Percentiles rank a stretch among this genome's conserved stretches.
Conservation (phyloP, 2,329 filamentous ascomycete species). For the Macroventuria anomochaeta region DNA sequence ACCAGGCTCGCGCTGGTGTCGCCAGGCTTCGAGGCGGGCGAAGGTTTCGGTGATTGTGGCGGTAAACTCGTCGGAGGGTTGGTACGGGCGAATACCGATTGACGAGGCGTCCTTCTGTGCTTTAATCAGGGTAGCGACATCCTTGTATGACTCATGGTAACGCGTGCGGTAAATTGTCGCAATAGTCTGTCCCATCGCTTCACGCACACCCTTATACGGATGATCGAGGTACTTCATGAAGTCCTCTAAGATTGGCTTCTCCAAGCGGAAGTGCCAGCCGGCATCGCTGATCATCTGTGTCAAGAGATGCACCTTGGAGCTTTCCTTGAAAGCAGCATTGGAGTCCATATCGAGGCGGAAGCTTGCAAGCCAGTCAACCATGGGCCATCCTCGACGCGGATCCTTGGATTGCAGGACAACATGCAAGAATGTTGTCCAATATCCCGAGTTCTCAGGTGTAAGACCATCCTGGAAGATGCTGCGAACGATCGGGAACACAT, state of each 20-base stretch:
- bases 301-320: conserved; percentile 89
- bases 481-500: conserved; percentile 86
- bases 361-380: conserved; percentile 79
- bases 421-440: conserved; percentile 95
- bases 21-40: conserved; percentile 81
- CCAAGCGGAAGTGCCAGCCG: conserved; percentile 95
- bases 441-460: conserved; percentile 90
- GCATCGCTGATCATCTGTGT: conserved; percentile 86
- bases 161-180: conserved; percentile 87
- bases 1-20: conserved; percentile 79
- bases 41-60: conserved; percentile 78
- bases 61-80: conserved; percentile 75
- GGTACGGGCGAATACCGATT: conserved; percentile 83
- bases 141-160: conserved; percentile 91
- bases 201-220: conserved; percentile 95
- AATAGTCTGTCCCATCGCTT: conserved; percentile 90
- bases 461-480: conserved; percentile 88
- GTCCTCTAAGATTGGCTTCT: conserved; percentile 85
- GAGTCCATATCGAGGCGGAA: conserved; percentile 94
- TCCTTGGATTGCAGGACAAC: conserved; percentile 88
- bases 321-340: conserved; percentile 98
- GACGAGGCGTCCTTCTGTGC: conserved; percentile 80
- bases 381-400: conserved; percentile 82
- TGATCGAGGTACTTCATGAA: conserved; percentile 93
- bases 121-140: conserved; percentile 76